Conservation (phyloP, 495 filamentous ascomycete species). For the Diplogelasinospora grovesii region DNA sequence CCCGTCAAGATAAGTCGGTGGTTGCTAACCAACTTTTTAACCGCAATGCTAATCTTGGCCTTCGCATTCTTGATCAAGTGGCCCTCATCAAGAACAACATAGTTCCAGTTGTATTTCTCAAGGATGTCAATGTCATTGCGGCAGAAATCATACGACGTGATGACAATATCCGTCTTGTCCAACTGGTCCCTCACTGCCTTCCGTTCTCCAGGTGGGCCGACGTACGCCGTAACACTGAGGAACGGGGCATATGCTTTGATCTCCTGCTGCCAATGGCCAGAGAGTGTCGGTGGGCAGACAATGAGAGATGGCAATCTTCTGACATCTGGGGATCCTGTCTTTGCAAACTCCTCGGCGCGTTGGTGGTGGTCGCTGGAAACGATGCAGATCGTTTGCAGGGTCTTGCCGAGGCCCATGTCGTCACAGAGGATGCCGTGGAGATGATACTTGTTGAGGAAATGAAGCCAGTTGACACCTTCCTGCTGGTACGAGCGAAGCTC, state of each 20-base stretch:
- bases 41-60: conserved; percentile 84
- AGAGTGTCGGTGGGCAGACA: conserved; percentile 93
- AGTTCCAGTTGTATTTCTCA: conserved; percentile 86
- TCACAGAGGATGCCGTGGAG: conserved; percentile 97
- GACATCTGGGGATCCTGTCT: conserved; percentile 67
- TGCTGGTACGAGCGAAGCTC: conserved; percentile 94
- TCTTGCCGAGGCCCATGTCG: conserved; percentile 98
- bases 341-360: conserved; percentile 80
- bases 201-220: conserved; percentile 78
- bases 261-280: conserved; percentile 97
- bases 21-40: conserved; percentile 81
- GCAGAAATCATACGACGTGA: conserved; percentile 96
- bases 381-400: conserved; percentile 93
- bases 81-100: conserved; percentile 93
- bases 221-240: conserved; percentile 79
- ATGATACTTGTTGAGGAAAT: conserved; percentile 96
- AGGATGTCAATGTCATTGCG: conserved; percentile 85
- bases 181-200: conserved; percentile 59
- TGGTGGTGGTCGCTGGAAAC: conserved; percentile 95
- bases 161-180: conserved; percentile 75
- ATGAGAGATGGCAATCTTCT: conserved; percentile 85
- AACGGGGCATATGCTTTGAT: conserved; percentile 93
- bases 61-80: conserved; percentile 98
- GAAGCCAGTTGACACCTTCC: conserved; percentile 97
- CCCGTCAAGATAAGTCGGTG: conserved; percentile 94